Base-by-base conservation (phyloP, 2,329 filamentous ascomycete species). In the Fusarium mangiferae region DNA sequence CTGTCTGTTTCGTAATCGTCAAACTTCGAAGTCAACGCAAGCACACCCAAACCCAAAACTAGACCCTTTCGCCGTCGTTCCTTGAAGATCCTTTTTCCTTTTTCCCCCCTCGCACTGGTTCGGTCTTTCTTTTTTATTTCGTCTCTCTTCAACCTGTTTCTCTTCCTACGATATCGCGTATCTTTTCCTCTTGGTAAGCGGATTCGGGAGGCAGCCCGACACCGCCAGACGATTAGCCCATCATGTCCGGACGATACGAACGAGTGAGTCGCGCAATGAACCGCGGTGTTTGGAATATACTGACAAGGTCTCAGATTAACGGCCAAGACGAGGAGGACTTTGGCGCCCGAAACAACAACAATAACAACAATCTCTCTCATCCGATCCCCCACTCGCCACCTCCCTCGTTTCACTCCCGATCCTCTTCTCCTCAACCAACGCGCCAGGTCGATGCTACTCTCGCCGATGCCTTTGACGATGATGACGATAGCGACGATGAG, bases 391-490 rank as follows among this genome's bases (percentile, higher is more conserved):
- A 84, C 81, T 92, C 90, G 35, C 90, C 91, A 56, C 91, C 91
- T 42, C 96, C 96, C 5, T 98, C 96, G 4, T 98, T 98, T 83
- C 94, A 91, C 81, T 98, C 95, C 52, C 90, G 93, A 80, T 88
- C 92, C 38, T 94, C 94, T 84, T 84, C 87, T 86, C 82, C 77
- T 55, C 83, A 82, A 63, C 84, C 82, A 58, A 80, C 78, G 62
- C 81, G 78, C 70, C 81, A 78, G 14, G 92, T 94, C 69, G 91
- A 98, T 78, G 88, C 93, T 70, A 92, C 94, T n/a, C 89, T 99
- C 20, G 94, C 94, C 77, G 96, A 98, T 81, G 95, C 96, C 2
- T 99, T 99, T 82, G 96, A 94, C 80, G 90, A 93, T 79, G 93
- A 93, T 75, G 93, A 92, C 71, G 94, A 92, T 70, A 91, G 91